Conservation (phyloP, 345 rosid genomes). For the Eucalyptus globulus region DNA sequence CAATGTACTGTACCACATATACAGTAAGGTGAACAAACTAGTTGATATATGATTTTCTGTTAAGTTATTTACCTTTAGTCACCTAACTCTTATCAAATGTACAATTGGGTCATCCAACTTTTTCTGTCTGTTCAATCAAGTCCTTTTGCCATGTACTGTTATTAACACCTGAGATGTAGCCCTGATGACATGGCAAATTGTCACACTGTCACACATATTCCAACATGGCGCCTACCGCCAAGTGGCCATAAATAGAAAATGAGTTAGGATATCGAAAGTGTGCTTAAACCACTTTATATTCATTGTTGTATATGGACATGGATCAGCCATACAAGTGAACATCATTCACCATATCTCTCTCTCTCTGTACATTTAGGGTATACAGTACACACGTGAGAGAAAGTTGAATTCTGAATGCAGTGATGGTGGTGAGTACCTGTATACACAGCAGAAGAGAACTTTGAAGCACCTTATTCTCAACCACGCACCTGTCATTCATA, state of each 20-base stretch:
- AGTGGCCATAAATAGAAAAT: neutral
- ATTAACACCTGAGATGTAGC: neutral
- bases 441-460: conserved; percentile 55
- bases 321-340: neutral
- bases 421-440: conserved; percentile 36
- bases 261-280: neutral
- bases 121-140: neutral
- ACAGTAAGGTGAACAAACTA: neutral
- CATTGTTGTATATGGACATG: neutral
- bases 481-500: conserved; percentile 60
- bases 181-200: neutral
- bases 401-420: neutral
- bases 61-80: neutral
- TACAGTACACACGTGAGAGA: neutral
- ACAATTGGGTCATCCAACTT: neutral
- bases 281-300: neutral
- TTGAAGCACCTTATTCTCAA: conserved; percentile 94
- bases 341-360: neutral
- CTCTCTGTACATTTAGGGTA: neutral
- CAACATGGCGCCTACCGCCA: neutral
- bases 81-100: neutral
- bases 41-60: neutral
- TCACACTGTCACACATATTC: neutral
- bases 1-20: neutral
- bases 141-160: neutral